Percentiles rank a stretch among this genome's conserved stretches.
Conservation (phyloP, 306 rosid species). For the Dicorynia guianensis region DNA sequence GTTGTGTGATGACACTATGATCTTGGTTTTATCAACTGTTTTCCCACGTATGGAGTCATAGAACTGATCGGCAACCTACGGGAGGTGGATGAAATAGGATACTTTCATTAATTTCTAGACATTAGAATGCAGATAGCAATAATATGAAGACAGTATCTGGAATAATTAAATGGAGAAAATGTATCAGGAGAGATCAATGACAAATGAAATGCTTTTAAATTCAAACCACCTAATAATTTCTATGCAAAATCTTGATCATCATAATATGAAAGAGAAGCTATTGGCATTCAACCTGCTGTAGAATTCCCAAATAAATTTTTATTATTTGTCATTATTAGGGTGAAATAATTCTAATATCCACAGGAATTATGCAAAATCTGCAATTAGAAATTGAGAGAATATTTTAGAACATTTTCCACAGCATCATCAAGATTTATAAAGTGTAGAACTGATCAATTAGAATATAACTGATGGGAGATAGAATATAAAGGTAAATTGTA, state of each 20-base stretch:
- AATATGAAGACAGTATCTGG: constrained; percentile 18
- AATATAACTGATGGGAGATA: constrained; percentile 12
- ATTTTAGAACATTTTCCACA: constrained; percentile 15
- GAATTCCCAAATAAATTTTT: constrained; percentile 25
- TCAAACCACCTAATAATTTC: constrained; percentile 29
- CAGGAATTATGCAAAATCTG: background rate
- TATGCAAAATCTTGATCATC: constrained; percentile 20
- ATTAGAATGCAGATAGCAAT: constrained; percentile 28
- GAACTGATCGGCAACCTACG: constrained; percentile 85
- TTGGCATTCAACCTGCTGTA: constrained; percentile 29
- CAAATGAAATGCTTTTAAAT: constrained; percentile 17
- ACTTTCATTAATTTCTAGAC: constrained; percentile 31
- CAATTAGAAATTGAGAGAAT: background rate
- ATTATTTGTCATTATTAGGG: background rate
- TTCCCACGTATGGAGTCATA: constrained; percentile 66
- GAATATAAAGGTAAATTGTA: background rate
- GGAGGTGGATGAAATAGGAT: constrained; percentile 42
- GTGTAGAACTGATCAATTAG: constrained; percentile 4
- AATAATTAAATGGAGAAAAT: constrained; percentile 11
- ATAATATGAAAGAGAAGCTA: constrained; percentile 19
- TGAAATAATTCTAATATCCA: background rate
- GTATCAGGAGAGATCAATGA: background rate
- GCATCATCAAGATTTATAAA: constrained; percentile 30
- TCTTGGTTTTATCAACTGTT: constrained; percentile 64
- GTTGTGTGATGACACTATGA: constrained; percentile 95